These are phyloP conservation scores for Pyrus hybrid DNA, from an alignment of 331 rosid genomes.

Conservation along the genomic window DNA sequence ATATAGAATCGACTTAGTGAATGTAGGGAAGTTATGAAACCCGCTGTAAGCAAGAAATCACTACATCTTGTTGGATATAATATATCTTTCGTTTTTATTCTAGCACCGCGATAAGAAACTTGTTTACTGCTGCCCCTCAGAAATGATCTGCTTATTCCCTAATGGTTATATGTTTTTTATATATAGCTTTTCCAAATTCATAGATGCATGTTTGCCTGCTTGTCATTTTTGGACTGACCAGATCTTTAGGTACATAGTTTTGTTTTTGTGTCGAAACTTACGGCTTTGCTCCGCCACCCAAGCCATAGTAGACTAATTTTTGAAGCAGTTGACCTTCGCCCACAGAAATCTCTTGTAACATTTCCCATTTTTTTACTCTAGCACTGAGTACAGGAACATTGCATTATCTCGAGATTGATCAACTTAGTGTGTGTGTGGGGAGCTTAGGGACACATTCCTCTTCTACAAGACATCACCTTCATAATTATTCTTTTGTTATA, in stretches of 20 bases:
- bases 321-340: neutral
- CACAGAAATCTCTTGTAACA: neutral
- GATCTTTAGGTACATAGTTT: neutral
- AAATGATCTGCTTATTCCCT: neutral
- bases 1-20: neutral
- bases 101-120: neutral
- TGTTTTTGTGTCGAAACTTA: neutral
- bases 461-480: neutral
- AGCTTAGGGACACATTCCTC: neutral
- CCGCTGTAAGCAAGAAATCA: neutral
- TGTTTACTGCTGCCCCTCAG: neutral
- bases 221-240: neutral
- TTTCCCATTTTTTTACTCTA: neutral
- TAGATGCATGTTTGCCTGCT: neutral
- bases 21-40: neutral
- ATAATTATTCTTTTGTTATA: neutral
- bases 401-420: neutral
- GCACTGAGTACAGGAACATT: neutral
- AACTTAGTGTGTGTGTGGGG: neutral
- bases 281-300: neutral
- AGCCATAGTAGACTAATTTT: neutral
- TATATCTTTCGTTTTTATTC: neutral
- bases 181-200: neutral
- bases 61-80: neutral
- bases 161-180: neutral